Evolutionary conservation across 768 basidiomycete genomes (phyloP).

Genomic region (Russula sp.): DNA sequence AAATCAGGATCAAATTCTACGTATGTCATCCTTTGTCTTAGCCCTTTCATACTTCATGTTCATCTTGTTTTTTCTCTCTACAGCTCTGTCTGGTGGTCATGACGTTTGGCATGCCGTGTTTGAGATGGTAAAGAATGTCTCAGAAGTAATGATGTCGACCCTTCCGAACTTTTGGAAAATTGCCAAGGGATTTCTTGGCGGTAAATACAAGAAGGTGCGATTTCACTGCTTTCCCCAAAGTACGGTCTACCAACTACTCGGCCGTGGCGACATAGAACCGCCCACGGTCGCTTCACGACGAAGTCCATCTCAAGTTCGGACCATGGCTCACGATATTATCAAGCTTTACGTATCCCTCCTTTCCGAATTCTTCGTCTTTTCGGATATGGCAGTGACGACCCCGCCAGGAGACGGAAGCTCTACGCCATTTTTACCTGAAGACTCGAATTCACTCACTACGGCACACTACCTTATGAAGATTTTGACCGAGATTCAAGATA

Average conservation of each 20-base stretch:
- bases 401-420: conserved; percentile 42
- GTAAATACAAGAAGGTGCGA: conserved; percentile 82
- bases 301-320: conserved; percentile 76
- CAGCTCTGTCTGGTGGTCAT: conserved; percentile 69
- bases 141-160: conserved; percentile 77
- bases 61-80: background rate
- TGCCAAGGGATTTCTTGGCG: conserved; percentile 85
- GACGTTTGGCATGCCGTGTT: conserved; percentile 80
- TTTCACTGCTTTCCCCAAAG: conserved; percentile 6
- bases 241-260: background rate
- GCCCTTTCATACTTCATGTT: background rate
- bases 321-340: conserved; percentile 85
- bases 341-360: conserved; percentile 81
- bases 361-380: conserved; percentile 82
- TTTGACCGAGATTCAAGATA: conserved; percentile 82
- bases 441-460: conserved; percentile 80
- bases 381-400: conserved; percentile 70
- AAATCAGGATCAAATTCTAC: conserved; percentile 57
- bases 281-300: conserved; percentile 53
- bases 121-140: conserved; percentile 80
- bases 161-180: conserved; percentile 95
- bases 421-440: conserved; percentile 60
- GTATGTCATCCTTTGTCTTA: conserved; percentile 41
- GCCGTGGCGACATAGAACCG: conserved; percentile 31
- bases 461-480: conserved; percentile 77